Evolutionary conservation across 106 monocot species (phyloP).

Genomic region (Vanilla planifolia): DNA sequence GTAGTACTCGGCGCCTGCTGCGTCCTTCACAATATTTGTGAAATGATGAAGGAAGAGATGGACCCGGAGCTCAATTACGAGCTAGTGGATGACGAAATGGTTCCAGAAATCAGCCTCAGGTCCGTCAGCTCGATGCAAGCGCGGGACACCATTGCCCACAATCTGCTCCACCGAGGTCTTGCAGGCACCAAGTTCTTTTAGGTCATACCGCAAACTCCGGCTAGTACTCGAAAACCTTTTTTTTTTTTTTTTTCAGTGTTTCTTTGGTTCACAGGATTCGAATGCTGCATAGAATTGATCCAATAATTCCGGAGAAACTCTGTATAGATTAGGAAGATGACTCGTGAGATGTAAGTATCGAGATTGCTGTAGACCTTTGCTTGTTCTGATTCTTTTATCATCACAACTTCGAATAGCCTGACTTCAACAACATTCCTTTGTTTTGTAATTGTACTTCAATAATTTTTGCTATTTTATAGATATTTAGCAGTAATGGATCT

Average conservation of each 20-base stretch:
- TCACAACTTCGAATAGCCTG: too few species aligned
- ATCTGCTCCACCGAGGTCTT: conserved; percentile 56
- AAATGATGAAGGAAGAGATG: conserved; percentile 51
- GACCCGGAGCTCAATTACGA: conserved; percentile 41
- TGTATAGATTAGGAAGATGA: not conserved
- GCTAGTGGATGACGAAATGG: conserved; percentile 61
- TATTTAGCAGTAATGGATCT: too few species aligned
- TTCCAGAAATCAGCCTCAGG: conserved; percentile 39
- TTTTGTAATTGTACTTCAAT: too few species aligned
- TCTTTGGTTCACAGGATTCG: not conserved
- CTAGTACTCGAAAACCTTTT: not conserved
- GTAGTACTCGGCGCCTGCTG: conserved; percentile 71
- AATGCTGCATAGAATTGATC: not conserved
- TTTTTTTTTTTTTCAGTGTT: not conserved
- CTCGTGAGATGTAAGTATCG: conserved; percentile 1
- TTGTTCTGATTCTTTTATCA: not conserved
- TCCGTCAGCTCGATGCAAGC: conserved; percentile 33
- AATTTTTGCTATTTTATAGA: too few species aligned
- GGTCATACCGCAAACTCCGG: not conserved
- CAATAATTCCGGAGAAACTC: not conserved
- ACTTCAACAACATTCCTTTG: too few species aligned
- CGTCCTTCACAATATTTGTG: conserved; percentile 74
- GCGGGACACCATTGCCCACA: conserved; percentile 62
- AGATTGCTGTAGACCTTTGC: not conserved
- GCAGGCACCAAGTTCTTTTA: conserved; percentile 61